These are phyloP conservation scores for Heterobasidion parviporum DNA, from an alignment of 1,284 basidiomycete species.

Conservation along the genomic window DNA sequence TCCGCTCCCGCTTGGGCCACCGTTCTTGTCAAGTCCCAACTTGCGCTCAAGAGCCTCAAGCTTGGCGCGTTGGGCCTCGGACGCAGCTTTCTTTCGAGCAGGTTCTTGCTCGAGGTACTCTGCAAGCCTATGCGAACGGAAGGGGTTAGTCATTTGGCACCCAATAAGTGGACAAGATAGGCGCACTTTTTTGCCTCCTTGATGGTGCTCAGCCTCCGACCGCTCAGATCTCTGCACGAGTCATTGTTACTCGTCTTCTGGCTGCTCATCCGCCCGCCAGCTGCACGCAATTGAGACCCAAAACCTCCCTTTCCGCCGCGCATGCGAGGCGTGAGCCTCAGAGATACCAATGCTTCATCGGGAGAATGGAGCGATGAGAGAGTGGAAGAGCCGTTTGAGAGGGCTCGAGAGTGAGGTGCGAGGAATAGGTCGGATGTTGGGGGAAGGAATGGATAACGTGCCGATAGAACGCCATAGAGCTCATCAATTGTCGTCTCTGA, in stretches of 20 bases:
- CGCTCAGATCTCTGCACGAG: conserved; percentile 89
- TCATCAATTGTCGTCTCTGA: conserved; percentile 39
- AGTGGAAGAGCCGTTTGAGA: conserved; percentile 30
- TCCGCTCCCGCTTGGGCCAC: conserved; percentile 21
- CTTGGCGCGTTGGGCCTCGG: conserved; percentile 78
- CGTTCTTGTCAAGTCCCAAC: conserved; percentile 55
- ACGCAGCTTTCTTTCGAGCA: conserved; percentile 71
- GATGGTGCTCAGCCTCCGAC: conserved; percentile 84
- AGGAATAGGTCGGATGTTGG: conserved; percentile 39
- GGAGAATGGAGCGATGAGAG: conserved; percentile 35
- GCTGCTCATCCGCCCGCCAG: conserved; percentile 95
- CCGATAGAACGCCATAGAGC: conserved; percentile 43
- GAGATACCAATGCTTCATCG: conserved; percentile 33
- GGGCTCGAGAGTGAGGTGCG: conserved; percentile 41
- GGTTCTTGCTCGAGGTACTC: conserved; percentile 86
- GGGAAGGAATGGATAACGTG: conserved; percentile 53
- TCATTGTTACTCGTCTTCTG: conserved; percentile 95
- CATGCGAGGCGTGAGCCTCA: conserved; percentile 64
- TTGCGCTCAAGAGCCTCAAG: conserved; percentile 80
- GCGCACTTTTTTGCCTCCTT: conserved; percentile 90
- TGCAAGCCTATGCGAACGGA: conserved; percentile 55
- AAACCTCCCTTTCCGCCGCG: conserved; percentile 97
- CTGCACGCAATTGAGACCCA: conserved; percentile 91
- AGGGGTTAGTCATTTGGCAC: not conserved
- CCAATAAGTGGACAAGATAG: not conserved